These are phyloP conservation scores for Helichrysum umbraculigerum DNA, from an alignment of 129 eudicot genomes.

Conservation along the genomic window DNA sequence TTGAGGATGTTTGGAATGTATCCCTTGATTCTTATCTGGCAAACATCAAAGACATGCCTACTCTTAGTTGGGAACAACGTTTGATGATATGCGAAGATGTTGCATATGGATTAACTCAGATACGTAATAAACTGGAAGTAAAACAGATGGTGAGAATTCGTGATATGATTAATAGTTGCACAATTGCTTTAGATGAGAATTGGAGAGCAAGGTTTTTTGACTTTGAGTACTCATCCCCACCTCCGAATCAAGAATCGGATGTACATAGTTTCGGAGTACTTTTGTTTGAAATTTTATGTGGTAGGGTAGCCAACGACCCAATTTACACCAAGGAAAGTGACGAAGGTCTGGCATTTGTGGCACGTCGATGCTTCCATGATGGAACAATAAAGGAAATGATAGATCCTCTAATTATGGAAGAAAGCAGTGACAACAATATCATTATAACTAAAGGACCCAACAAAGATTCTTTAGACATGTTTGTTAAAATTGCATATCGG, in stretches of 20 bases:
- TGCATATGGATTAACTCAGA: too few species aligned
- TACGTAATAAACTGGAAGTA: too few species aligned
- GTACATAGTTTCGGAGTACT: background rate
- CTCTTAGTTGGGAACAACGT: too few species aligned
- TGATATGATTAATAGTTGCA: background rate
- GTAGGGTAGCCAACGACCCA: background rate
- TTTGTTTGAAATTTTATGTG: background rate
- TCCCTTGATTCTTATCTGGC: too few species aligned
- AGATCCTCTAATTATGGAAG: background rate
- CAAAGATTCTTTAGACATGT: background rate
- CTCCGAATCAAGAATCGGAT: too few species aligned
- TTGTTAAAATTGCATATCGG: background rate
- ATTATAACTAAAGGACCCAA: background rate
- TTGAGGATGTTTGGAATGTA: too few species aligned
- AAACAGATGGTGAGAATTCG: slow-evolving; percentile 26
- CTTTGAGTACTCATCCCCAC: too few species aligned
- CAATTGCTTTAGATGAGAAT: background rate
- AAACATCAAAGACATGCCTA: too few species aligned
- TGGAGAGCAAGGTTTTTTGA: background rate
- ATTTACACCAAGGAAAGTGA: background rate
- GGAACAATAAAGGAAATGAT: background rate
- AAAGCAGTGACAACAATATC: background rate
- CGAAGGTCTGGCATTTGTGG: background rate
- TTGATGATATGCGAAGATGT: too few species aligned
- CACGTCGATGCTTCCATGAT: background rate